Evolutionary conservation across 2,329 filamentous ascomycete genomes (phyloP).

Genomic region (Colletotrichum nymphaeae): DNA sequence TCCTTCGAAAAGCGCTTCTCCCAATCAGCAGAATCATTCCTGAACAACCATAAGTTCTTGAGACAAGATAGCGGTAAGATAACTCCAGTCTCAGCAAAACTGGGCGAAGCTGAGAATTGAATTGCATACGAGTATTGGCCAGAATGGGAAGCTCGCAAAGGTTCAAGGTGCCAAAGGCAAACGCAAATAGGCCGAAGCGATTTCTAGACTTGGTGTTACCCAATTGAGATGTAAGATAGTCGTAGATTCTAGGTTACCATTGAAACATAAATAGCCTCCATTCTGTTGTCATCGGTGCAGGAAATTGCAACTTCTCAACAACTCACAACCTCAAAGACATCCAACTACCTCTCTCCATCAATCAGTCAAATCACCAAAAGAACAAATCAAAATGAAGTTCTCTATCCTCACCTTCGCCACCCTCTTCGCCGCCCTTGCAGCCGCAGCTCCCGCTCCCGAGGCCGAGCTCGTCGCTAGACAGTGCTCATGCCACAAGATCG

Average conservation of each 20-base stretch:
- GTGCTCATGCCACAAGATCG: conserved; percentile 10
- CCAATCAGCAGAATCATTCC: neutral
- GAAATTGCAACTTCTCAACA: neutral
- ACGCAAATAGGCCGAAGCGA: neutral
- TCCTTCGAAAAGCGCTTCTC: neutral
- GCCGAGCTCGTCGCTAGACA: conserved; percentile 13
- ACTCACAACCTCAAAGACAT: neutral
- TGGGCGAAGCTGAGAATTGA: neutral
- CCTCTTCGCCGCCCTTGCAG: neutral
- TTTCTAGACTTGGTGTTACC: neutral
- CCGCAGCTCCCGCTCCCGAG: neutral
- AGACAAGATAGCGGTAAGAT: neutral
- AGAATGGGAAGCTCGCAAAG: neutral
- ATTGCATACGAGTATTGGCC: neutral
- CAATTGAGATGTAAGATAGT: neutral
- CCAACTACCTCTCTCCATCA: neutral
- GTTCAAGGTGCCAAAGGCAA: neutral
- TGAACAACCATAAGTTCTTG: neutral
- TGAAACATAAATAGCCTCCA: neutral
- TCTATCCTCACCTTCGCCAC: conserved; percentile 7
- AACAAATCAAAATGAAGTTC: conserved; percentile 13
- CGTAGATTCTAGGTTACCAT: neutral
- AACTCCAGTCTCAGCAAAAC: neutral
- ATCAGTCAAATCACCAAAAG: neutral
- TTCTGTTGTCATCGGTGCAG: neutral